These are phyloP conservation scores for Candida palmyrensis DNA, from an alignment of 805 yeast genomes.

Conservation along the genomic window DNA sequence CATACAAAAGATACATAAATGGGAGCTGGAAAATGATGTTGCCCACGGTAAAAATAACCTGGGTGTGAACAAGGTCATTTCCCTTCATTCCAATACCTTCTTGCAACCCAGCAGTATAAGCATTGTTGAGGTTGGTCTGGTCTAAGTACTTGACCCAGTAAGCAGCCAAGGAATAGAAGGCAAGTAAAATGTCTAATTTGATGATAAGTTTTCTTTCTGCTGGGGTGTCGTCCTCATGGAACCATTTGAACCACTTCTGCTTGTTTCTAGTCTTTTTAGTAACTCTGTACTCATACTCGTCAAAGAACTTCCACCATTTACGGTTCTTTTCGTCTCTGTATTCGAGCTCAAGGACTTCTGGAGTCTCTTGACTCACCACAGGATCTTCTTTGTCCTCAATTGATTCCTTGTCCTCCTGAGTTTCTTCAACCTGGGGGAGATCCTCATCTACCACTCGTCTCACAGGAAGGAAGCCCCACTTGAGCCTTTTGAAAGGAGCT, in stretches of 20 bases:
- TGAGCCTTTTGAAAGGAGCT: too few relatives aligned
- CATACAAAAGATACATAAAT: conserved; percentile 51
- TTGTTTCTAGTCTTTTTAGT: conserved; percentile 15
- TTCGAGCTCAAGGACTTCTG: conserved; percentile 11
- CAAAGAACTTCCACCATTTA: conserved; percentile 34
- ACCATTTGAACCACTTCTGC: conserved; percentile 54
- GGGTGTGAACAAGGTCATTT: conserved; percentile 57
- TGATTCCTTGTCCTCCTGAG: neutral
- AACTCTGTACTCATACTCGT: conserved; percentile 58
- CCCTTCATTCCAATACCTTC: conserved; percentile 54
- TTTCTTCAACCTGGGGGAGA: neutral
- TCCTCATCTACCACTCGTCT: conserved; percentile 31
- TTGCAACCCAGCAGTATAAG: conserved; percentile 61
- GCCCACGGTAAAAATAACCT: conserved; percentile 56
- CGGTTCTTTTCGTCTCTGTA: conserved; percentile 31
- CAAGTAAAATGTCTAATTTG: conserved; percentile 27
- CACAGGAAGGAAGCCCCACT: conserved; percentile 32
- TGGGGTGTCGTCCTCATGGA: conserved; percentile 42
- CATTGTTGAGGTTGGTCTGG: conserved; percentile 54
- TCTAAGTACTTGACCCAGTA: conserved; percentile 71
- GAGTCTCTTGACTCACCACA: neutral
- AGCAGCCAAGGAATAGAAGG: conserved; percentile 30
- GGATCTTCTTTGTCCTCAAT: neutral
- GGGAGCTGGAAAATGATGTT: conserved; percentile 59
- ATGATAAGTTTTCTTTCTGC: conserved; percentile 24